A percentile compares a stretch with the other conserved stretches of the same genome.
Evolutionary conservation across 352 stramenopile species (phyloP).

Genomic region (Phytophthora litchii): DNA sequence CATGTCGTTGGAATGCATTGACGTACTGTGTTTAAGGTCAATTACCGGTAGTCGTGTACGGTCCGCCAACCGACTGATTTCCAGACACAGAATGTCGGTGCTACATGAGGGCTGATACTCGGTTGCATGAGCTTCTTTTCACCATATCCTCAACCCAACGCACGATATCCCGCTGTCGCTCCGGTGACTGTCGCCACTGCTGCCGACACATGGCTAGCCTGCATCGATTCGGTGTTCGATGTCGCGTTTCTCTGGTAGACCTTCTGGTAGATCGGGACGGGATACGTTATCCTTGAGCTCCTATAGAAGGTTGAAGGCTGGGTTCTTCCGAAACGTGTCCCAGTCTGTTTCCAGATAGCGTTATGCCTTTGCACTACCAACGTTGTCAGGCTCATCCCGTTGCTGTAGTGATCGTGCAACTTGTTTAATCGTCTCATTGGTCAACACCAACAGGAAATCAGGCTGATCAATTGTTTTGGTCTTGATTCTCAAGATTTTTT

Average conservation of each 20-base stretch:
- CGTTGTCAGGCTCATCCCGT: constrained; percentile 9
- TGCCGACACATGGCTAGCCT: no score
- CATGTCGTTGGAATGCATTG: no score
- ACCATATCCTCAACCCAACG: no score
- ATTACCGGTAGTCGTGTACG: no score
- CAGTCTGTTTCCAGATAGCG: constrained; percentile 17
- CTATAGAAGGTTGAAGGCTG: constrained; percentile 3
- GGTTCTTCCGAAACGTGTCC: constrained; percentile 4
- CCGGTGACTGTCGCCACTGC: no score
- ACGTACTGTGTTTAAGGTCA: no score
- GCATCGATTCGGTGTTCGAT: constrained; percentile 8
- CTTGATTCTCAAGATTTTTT: constrained; percentile 18
- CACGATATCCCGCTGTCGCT: no score
- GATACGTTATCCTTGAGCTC: constrained; percentile 11
- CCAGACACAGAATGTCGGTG: no score
- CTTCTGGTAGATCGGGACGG: constrained; percentile 3
- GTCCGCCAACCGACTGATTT: no score
- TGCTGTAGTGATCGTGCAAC: constrained; percentile 5
- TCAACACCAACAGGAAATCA: constrained; percentile 6
- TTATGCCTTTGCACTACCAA: constrained; percentile 12
- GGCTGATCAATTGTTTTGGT: constrained; percentile 10
- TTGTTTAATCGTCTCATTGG: constrained; percentile 20
- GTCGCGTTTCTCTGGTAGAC: constrained; percentile 7
- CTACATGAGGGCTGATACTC: no score
- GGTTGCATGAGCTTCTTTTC: no score